Percentiles rank a stretch among this genome's conserved stretches.
phyloP scores from a whole-genome alignment of 1,139 yeast genomes.

The Magnusiomyces fungicola region DNA sequence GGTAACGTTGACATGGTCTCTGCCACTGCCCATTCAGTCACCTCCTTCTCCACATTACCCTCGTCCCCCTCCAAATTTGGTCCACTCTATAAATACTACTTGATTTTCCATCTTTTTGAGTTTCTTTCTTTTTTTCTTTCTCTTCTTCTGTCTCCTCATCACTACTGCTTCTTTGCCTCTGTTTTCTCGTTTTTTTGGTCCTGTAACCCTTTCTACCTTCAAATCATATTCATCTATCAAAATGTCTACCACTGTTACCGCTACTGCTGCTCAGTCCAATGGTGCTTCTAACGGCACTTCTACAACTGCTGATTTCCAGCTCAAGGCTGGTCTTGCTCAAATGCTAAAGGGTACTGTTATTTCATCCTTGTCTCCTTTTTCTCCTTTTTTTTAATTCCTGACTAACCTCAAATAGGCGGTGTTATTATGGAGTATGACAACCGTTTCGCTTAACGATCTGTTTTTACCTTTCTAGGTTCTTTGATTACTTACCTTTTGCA shows the following conservation, averaged over 20 bases:
- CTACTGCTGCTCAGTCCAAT: not conserved
- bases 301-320: constrained; percentile 16
- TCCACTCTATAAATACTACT: too few species aligned
- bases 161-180: not conserved
- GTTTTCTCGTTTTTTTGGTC: not conserved
- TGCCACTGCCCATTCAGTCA: too few species aligned
- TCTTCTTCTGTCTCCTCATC: not conserved
- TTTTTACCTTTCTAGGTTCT: constrained; percentile 35
- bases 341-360: constrained; percentile 67
- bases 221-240: not conserved
- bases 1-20: too few species aligned
- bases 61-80: too few species aligned
- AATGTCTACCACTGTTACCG: not conserved
- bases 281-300: not conserved
- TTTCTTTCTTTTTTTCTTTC: not conserved
- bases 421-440: constrained; percentile 45
- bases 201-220: not conserved
- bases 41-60: too few species aligned
- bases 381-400: constrained; percentile 15
- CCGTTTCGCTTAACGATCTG: too few species aligned
- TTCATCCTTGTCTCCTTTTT: constrained; percentile 14
- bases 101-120: not conserved
- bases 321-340: constrained; percentile 79
- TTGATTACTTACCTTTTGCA: not conserved
- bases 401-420: constrained; percentile 34